Conservation (phyloP, 2,329 filamentous ascomycete species). For the Phaeomoniella chlamydospora region DNA sequence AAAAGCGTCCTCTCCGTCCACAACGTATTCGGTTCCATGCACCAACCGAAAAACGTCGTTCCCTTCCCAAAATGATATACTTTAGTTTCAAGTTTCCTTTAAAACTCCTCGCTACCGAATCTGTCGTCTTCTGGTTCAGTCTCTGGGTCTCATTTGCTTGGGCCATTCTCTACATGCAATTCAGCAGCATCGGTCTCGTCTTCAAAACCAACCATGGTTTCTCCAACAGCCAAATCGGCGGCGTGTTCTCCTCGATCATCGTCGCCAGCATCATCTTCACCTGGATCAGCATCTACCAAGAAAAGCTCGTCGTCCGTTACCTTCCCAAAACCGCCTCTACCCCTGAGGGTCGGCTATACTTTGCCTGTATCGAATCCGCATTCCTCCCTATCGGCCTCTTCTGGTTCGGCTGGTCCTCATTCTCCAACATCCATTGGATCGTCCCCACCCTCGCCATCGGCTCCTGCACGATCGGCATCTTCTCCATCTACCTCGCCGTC, state of each 20-base stretch:
- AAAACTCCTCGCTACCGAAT: conserved; percentile 45
- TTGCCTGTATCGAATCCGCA: conserved; percentile 60
- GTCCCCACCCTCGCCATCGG: conserved; percentile 55
- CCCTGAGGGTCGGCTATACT: conserved; percentile 71
- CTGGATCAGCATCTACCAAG: conserved; percentile 55
- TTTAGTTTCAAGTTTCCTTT: conserved; percentile 3
- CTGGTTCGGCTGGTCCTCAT: conserved; percentile 57
- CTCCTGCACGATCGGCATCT: conserved; percentile 73
- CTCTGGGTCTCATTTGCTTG: conserved; percentile 83
- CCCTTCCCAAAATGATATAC: background rate
- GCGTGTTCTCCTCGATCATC: conserved; percentile 61
- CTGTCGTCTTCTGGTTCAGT: conserved; percentile 58
- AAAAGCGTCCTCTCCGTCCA: conserved; percentile 15
- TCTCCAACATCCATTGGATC: conserved; percentile 52
- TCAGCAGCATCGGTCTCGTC: conserved; percentile 65
- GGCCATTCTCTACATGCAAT: conserved; percentile 77
- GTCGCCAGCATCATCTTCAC: conserved; percentile 54
- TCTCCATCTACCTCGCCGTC: conserved; percentile 70
- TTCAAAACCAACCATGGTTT: conserved; percentile 57
- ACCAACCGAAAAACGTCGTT: conserved; percentile 14
- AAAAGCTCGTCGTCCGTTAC: conserved; percentile 43
- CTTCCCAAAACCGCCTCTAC: conserved; percentile 23
- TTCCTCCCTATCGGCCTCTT: conserved; percentile 70
- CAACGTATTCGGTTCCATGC: conserved; percentile 58
- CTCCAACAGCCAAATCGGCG: conserved; percentile 50